Evolutionary conservation across 495 filamentous ascomycete genomes (phyloP).

Genomic region (Aspergillus taichungensis): DNA sequence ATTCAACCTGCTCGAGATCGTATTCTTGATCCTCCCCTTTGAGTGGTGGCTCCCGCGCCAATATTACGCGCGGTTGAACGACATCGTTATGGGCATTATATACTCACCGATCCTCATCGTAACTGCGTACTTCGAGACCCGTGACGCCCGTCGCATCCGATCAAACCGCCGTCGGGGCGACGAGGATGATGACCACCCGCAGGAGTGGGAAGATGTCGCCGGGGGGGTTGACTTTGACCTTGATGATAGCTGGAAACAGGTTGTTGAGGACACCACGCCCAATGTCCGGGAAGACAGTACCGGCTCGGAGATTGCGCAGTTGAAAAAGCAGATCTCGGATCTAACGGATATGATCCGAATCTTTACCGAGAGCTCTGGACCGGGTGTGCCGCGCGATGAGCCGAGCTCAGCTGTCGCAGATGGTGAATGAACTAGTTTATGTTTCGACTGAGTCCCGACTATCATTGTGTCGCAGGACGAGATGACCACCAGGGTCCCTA

Average conservation of each 20-base stretch:
- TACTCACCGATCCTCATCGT: constrained; percentile 80
- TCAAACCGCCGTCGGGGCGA: constrained; percentile 71
- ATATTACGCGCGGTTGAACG: constrained; percentile 70
- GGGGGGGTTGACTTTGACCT: constrained; percentile 65
- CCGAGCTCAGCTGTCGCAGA: constrained; percentile 11
- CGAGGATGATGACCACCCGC: constrained; percentile 76
- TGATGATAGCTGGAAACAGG: constrained; percentile 75
- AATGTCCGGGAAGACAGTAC: constrained; percentile 66
- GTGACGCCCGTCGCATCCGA: constrained; percentile 56
- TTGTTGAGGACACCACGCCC: constrained; percentile 61
- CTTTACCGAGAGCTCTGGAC: constrained; percentile 20
- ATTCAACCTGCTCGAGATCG: constrained; percentile 87
- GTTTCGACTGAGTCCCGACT: neutral
- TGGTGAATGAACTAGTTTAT: neutral
- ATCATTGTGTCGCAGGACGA: no score
- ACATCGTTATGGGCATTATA: constrained; percentile 74
- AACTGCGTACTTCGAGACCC: constrained; percentile 67
- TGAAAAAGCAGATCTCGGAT: constrained; percentile 59
- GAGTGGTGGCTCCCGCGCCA: constrained; percentile 85
- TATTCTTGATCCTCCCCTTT: constrained; percentile 68
- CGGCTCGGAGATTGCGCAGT: constrained; percentile 56
- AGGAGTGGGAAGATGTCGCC: constrained; percentile 88
- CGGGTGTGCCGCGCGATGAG: constrained; percentile 6
- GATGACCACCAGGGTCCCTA: no score
- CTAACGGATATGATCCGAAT: constrained; percentile 53